phyloP scores from a whole-genome alignment of 768 basidiomycete species.

The Mycena chlorophos region DNA sequence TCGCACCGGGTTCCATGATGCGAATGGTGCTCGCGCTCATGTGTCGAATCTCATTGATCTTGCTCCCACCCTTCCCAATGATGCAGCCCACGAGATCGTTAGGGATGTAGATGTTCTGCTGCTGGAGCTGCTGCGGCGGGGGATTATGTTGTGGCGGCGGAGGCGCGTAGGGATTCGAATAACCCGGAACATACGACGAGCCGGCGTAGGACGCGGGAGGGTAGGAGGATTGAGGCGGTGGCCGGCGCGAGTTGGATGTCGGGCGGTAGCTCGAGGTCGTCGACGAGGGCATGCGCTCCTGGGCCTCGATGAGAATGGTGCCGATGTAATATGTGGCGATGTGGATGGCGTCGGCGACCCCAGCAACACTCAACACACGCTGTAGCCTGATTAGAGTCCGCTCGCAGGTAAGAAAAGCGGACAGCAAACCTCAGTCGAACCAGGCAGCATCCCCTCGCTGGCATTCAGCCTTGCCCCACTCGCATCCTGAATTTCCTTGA shows the following conservation, averaged over 20 bases:
- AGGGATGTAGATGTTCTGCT: constrained; percentile 97
- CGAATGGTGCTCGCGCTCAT: constrained; percentile 96
- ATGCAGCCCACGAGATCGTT: constrained; percentile 96
- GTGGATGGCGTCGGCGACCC: constrained; percentile 98
- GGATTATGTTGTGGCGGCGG: constrained; percentile 51
- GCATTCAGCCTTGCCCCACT: constrained; percentile 95
- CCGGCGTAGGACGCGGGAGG: constrained; percentile 37
- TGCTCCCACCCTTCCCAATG: constrained; percentile 96
- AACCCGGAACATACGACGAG: constrained; percentile 74
- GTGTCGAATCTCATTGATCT: constrained; percentile 97
- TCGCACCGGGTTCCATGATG: constrained; percentile 96
- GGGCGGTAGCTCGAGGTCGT: constrained; percentile 70
- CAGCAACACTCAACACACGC: constrained; percentile 97
- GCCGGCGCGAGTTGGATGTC: constrained; percentile 54
- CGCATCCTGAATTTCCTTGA: constrained; percentile 99
- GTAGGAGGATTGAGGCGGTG: constrained; percentile 27
- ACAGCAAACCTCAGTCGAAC: constrained; percentile 89
- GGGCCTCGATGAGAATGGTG: constrained; percentile 92
- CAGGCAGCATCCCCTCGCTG: constrained; percentile 97
- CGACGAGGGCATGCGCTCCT: constrained; percentile 77
- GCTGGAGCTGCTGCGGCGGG: constrained; percentile 73
- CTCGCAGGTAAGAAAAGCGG: constrained; percentile 3
- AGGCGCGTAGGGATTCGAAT: constrained; percentile 48
- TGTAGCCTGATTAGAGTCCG: constrained; percentile 35
- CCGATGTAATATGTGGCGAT: constrained; percentile 99